phyloP scores from a whole-genome alignment of 1,139 yeast genomes.

The Waltiozyma sp. region DNA sequence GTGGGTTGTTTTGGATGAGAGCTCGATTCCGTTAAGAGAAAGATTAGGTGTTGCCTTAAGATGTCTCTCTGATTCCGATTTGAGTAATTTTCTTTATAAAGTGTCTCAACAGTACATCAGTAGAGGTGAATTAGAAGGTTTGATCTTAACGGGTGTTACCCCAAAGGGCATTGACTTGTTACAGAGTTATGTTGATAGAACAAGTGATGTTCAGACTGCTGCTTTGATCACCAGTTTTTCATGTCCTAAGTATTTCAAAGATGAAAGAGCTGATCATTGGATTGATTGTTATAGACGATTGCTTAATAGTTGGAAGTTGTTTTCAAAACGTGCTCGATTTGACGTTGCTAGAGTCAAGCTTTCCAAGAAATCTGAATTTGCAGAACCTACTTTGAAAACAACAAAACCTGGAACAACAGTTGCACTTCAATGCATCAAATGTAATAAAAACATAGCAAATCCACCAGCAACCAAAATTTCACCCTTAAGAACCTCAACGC shows the following conservation, averaged over 20 bases:
- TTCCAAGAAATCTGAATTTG: conserved; percentile 31
- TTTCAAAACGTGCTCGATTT: conserved; percentile 67
- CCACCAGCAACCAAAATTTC: conserved; percentile 5
- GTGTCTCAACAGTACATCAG: conserved; percentile 62
- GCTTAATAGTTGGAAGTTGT: conserved; percentile 78
- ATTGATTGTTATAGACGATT: conserved; percentile 59
- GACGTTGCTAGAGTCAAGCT: conserved; percentile 70
- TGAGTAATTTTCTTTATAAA: conserved; percentile 54
- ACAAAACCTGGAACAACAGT: conserved; percentile 66
- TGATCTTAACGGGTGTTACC: conserved; percentile 82
- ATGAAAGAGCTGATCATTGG: conserved; percentile 68
- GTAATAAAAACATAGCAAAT: conserved; percentile 59
- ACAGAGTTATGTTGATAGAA: conserved; percentile 80
- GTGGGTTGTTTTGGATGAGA: conserved; percentile 92
- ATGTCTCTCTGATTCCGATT: conserved; percentile 69
- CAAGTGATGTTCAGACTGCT: conserved; percentile 90
- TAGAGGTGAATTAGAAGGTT: conserved; percentile 83
- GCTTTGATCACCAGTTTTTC: conserved; percentile 72
- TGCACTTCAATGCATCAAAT: conserved; percentile 67
- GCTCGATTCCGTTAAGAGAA: conserved; percentile 78
- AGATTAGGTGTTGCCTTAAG: conserved; percentile 83
- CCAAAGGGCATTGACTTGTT: conserved; percentile 71
- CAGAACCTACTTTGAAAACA: conserved; percentile 11
- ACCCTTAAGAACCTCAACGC: neutral
- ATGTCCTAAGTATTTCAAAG: conserved; percentile 71